Conservation (phyloP, 352 stramenopile species). For the Globisporangium paroecandrum region DNA sequence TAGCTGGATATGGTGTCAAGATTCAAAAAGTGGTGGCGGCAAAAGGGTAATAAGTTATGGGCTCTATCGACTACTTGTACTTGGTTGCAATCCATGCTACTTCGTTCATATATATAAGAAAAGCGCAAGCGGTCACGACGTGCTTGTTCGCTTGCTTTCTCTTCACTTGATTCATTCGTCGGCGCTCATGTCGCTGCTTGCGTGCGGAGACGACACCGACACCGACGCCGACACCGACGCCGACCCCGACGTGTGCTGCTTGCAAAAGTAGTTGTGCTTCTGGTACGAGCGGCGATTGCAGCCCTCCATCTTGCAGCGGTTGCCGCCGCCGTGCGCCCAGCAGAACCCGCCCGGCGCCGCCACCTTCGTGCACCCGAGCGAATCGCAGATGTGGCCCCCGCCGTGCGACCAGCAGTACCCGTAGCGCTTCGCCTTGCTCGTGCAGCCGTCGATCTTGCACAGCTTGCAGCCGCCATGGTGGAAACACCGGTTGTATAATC, state of each 20-base stretch:
- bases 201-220: not conserved
- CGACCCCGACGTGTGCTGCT: slow-evolving; percentile 38
- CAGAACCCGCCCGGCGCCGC: slow-evolving; percentile 65
- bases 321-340: slow-evolving; percentile 66
- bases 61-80: slow-evolving; percentile 1
- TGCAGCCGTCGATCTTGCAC: slow-evolving; percentile 61
- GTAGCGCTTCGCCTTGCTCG: slow-evolving; percentile 67
- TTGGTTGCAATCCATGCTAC: not conserved
- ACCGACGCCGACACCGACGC: no score
- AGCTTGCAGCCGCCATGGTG: slow-evolving; percentile 64
- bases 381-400: slow-evolving; percentile 60
- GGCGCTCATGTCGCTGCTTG: slow-evolving; percentile 1
- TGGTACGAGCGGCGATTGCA: slow-evolving; percentile 72
- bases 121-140: not conserved
- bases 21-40: not conserved
- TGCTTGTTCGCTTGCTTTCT: not conserved
- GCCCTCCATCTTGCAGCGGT: slow-evolving; percentile 61
- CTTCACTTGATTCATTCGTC: slow-evolving; percentile 1
- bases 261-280: slow-evolving; percentile 68
- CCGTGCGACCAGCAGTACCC: slow-evolving; percentile 71
- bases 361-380: slow-evolving; percentile 50
- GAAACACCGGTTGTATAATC: slow-evolving; percentile 64
- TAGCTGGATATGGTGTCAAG: not conserved
- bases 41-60: slow-evolving; percentile 5
- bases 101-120: not conserved